Conservation (phyloP, 2,329 filamentous ascomycete genomes). For the Pseudogymnoascus sp. region DNA sequence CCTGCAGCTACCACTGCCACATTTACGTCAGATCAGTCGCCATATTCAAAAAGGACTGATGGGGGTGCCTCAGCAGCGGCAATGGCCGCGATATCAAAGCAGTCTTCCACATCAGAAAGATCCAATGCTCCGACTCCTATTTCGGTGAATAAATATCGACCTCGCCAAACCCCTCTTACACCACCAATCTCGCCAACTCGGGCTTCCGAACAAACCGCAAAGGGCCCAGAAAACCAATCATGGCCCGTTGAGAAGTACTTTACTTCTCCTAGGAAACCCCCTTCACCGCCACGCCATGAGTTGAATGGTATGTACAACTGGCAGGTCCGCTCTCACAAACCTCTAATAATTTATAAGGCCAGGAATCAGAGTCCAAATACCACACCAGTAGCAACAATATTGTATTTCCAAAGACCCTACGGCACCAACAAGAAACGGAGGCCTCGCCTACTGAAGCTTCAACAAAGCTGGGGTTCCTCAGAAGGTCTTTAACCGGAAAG, state of each 20-base stretch:
- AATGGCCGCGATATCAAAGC: neutral
- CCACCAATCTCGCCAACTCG: slow-evolving; percentile 5
- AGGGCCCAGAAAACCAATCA: neutral
- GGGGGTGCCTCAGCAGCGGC: neutral
- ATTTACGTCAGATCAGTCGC: neutral
- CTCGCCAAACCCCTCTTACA: slow-evolving; percentile 2
- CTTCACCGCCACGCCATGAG: neutral
- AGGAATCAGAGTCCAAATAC: neutral
- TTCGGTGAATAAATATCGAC: neutral
- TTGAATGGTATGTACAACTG: neutral
- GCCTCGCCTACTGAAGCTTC: neutral
- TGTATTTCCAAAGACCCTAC: neutral
- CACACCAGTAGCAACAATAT: neutral
- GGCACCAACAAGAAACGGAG: neutral
- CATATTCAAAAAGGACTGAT: neutral
- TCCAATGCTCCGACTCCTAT: neutral
- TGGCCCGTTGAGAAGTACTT: slow-evolving; percentile 1
- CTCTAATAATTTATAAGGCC: neutral
- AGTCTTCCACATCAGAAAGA: neutral
- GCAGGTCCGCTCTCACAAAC: neutral
- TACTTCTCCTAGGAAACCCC: neutral
- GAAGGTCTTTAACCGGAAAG: neutral
- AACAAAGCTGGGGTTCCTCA: neutral
- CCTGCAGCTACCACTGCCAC: neutral
- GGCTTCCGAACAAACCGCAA: neutral